A percentile compares a stretch with the other conserved stretches of the same genome.
Conservation (phyloP, 192 early-diverging fungal genomes). For the Dimargaris cristalligena region DNA sequence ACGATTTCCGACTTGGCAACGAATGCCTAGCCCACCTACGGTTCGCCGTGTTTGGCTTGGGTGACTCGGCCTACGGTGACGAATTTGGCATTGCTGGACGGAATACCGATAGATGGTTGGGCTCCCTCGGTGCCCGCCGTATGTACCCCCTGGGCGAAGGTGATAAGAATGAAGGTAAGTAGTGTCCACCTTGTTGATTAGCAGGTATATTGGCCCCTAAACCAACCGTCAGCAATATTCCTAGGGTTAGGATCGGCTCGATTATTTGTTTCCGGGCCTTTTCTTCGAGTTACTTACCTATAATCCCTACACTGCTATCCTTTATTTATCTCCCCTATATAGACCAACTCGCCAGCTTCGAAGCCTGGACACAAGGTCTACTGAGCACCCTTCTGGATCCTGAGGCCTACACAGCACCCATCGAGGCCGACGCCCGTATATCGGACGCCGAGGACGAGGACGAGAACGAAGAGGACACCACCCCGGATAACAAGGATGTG, state of each 20-base stretch:
- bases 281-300: too few species aligned
- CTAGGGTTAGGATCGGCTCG: too few species aligned
- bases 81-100: slow-evolving; percentile 36
- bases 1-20: slow-evolving; percentile 42
- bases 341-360: slow-evolving; percentile 15
- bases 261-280: too few species aligned
- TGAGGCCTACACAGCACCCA: slow-evolving; percentile 14
- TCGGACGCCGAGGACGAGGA: slow-evolving; percentile 32
- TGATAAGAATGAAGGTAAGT: slow-evolving; percentile 36
- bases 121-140: slow-evolving; percentile 38
- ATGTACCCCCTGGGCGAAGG: slow-evolving; percentile 41
- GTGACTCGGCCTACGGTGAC: slow-evolving; percentile 48
- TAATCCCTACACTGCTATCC: too few species aligned
- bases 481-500: slow-evolving; percentile 23
- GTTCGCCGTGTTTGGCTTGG: slow-evolving; percentile 53
- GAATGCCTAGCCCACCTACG: slow-evolving; percentile 30
- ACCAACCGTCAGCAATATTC: too few species aligned
- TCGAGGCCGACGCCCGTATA: slow-evolving; percentile 23
- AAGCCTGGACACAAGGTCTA: slow-evolving; percentile 17
- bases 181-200: slow-evolving; percentile 12
- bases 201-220: too few species aligned
- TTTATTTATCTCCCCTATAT: too few species aligned
- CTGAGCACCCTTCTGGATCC: slow-evolving; percentile 23
- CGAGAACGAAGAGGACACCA: slow-evolving; percentile 29
- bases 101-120: slow-evolving; percentile 39